phyloP scores from a whole-genome alignment of 192 early-diverging fungal genomes.

The Rhizoclosmatium globosum region DNA sequence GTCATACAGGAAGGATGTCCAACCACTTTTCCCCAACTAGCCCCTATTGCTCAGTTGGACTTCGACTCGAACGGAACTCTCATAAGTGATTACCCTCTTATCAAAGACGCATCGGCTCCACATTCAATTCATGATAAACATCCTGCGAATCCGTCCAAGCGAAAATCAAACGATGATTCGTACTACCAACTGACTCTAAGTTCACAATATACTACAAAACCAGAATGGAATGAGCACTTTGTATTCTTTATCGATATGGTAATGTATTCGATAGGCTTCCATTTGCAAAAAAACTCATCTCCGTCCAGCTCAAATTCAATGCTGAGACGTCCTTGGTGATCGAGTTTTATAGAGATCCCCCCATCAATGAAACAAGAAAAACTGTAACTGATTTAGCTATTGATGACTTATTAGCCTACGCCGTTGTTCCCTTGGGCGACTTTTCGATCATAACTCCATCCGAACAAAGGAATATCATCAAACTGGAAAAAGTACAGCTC shows the following conservation, averaged over 20 bases:
- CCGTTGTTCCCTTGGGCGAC: conserved; percentile 32
- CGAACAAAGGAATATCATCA: conserved; percentile 5
- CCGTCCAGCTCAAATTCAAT: background rate
- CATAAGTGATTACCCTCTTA: conserved; percentile 39
- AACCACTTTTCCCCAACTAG: conserved; percentile 22
- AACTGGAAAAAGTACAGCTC: conserved; percentile 11
- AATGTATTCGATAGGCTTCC: background rate
- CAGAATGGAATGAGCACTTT: conserved; percentile 38
- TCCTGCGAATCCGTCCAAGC: background rate
- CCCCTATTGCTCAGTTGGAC: conserved; percentile 22
- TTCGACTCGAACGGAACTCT: conserved; percentile 36
- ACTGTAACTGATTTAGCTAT: background rate
- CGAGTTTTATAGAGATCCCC: conserved; percentile 35
- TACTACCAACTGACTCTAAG: conserved; percentile 37
- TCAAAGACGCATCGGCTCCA: conserved; percentile 1
- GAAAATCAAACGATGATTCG: background rate
- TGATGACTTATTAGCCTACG: conserved; percentile 29
- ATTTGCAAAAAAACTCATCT: background rate
- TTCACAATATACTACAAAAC: background rate
- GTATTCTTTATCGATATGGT: conserved; percentile 30
- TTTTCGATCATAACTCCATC: conserved; percentile 14
- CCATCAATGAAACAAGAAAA: background rate
- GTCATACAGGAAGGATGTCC: conserved; percentile 21
- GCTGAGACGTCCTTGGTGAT: conserved; percentile 28
- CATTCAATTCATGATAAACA: conserved; percentile 22